Evolutionary conservation across 1,139 yeast species (phyloP), one percentile per base, ranked within the genome.

Genomic region (Yamadazyma conglobata): DNA sequence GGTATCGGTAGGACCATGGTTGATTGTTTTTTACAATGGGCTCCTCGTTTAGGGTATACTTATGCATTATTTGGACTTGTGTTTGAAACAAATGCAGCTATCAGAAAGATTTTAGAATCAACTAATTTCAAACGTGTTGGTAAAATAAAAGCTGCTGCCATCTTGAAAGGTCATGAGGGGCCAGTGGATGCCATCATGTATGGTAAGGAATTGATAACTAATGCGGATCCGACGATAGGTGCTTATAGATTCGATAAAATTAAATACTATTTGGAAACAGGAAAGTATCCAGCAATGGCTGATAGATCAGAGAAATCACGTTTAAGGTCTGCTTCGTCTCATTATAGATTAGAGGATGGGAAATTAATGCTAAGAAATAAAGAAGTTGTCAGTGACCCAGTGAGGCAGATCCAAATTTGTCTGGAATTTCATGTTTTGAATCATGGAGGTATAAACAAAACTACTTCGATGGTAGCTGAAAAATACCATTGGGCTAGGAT

Each of bases 371-470:
- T 87, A 25, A 82, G 81, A 43, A 94, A 85, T 15, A 71, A 82
- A 42, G 95, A 87, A 54, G 96, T 91, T 7, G 71, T 91, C 2
- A 67, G 82, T 23, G 91, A 84, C 40, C 82, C 85, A 0, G 76
- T 69, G 2, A 72, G 78, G 33, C 97, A 89, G 58, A 54, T 82
- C 28, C 79, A 77, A 40, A 79, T 89, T 20, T 86, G 91, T 27
- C 69, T 77, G n/a, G 81, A 77, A 29, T 58, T 76, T 10, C 97
- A 89, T 52, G 51, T 70, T 42, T 61, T 73, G 11, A 73, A 73
- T 33, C 96, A 88, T 51, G 83, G 82, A 5, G 97, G 97, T n/a
- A 87, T 91, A 38, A 91, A 91, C 56, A 84, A 81, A 47, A 81
- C 95, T 1, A 88, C 96, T 0, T 65, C 91, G 0, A 62, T 72